Conservation (phyloP, 768 basidiomycete species). For the Trametes maxima region DNA sequence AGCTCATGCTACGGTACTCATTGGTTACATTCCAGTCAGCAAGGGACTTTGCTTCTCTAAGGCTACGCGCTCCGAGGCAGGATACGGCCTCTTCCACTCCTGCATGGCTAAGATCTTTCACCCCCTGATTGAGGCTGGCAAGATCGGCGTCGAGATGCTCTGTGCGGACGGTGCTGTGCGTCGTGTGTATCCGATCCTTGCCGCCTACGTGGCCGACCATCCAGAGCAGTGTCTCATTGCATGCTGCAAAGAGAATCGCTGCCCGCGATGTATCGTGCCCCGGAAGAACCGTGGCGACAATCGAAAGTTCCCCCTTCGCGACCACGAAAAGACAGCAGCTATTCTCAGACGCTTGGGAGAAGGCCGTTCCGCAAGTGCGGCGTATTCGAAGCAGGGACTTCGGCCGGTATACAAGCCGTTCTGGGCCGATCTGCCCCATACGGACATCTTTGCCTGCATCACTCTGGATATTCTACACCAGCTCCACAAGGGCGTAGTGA, state of each 20-base stretch:
- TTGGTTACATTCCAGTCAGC: constrained; percentile 34
- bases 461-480: constrained; percentile 49
- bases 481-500: constrained; percentile 47
- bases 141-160: constrained; percentile 36
- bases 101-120: constrained; percentile 38
- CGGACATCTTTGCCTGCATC: constrained; percentile 37
- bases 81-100: constrained; percentile 40
- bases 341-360: neutral
- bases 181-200: constrained; percentile 42
- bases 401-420: constrained; percentile 16
- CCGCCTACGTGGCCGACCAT: constrained; percentile 43
- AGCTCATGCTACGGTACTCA: constrained; percentile 19
- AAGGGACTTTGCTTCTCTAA: constrained; percentile 30
- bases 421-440: constrained; percentile 16
- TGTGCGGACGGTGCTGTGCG: constrained; percentile 41
- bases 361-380: neutral
- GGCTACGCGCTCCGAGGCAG: constrained; percentile 19
- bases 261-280: constrained; percentile 31
- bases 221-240: constrained; percentile 48
- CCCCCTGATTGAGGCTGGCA: constrained; percentile 35
- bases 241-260: constrained; percentile 25
- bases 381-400: constrained; percentile 13
- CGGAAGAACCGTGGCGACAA: constrained; percentile 25
- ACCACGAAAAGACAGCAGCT: neutral
- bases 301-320: neutral